Percentiles rank a stretch among this genome's conserved stretches.
These are phyloP conservation scores for Colletotrichum nymphaeae DNA, from an alignment of 2,329 filamentous ascomycete species.

Conservation along the genomic window DNA sequence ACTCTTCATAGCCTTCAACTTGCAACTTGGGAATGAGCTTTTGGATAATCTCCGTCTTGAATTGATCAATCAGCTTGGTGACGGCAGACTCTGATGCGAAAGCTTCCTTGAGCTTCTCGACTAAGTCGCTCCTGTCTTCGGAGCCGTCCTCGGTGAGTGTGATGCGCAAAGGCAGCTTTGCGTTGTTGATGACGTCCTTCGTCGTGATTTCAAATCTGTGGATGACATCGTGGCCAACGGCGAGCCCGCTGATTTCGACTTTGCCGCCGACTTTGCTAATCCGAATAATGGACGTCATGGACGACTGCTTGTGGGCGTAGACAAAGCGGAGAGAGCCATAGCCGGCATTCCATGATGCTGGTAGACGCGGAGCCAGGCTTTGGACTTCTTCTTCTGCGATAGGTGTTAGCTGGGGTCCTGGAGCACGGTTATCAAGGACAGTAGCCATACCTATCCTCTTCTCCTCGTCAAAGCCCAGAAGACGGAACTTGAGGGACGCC, in stretches of 20 bases:
- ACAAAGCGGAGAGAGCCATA: slow-evolving; percentile 81
- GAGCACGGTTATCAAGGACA: neutral
- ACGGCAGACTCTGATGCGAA: slow-evolving; percentile 82
- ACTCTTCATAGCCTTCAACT: slow-evolving; percentile 82
- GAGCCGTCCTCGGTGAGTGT: slow-evolving; percentile 53
- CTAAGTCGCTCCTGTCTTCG: slow-evolving; percentile 63
- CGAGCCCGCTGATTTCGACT: slow-evolving; percentile 85
- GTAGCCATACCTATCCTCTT: slow-evolving; percentile 71
- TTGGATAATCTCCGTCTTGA: slow-evolving; percentile 86
- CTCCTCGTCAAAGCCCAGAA: slow-evolving; percentile 88
- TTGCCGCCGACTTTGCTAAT: slow-evolving; percentile 85
- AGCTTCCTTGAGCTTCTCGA: slow-evolving; percentile 63
- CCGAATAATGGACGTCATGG: slow-evolving; percentile 86
- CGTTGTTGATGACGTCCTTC: slow-evolving; percentile 78
- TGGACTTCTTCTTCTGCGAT: slow-evolving; percentile 67
- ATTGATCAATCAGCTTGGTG: slow-evolving; percentile 74
- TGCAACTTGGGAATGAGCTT: slow-evolving; percentile 82
- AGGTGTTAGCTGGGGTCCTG: slow-evolving; percentile 19
- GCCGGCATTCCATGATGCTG: slow-evolving; percentile 82
- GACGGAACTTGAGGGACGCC: slow-evolving; percentile 80
- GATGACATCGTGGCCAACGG: slow-evolving; percentile 83
- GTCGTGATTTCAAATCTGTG: slow-evolving; percentile 79
- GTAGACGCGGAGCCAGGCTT: slow-evolving; percentile 71
- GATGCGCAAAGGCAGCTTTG: slow-evolving; percentile 67
- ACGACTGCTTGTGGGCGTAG: slow-evolving; percentile 87